Evolutionary conservation across 768 basidiomycete species (phyloP), one percentile per base, ranked within the genome.

Genomic region (Mycena epipterygia): DNA sequence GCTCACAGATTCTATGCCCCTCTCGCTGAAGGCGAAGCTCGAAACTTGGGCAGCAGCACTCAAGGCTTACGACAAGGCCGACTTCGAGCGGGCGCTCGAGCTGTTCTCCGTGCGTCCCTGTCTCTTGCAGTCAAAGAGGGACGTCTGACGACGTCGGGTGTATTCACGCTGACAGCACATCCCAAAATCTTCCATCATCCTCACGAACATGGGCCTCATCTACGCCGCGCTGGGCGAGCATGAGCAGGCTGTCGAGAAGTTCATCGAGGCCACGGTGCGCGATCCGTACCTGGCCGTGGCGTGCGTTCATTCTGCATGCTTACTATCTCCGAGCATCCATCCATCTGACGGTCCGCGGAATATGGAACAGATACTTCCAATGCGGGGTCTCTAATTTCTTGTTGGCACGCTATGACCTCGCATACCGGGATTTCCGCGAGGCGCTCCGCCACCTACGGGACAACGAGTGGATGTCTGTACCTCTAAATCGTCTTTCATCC

Each of bases 351-450:
- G 5, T n/a, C 11, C 21, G 1, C n/a, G n/a, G n/a, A n/a, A n/a
- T n/a, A n/a, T n/a, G n/a, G n/a, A n/a, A 16, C 73, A 94, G 93
- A 41, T 91, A 95, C 79, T 95, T 95, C 76, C 95, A 96, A 79
- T 93, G 90, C 68, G 96, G 96, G 30, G 96, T 97, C 6, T 95
- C 94, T 68, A 93, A 95, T 77, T 97, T 97, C 75, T 85, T 98
- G 51, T 86, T 98, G 25, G 87, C 84, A 29, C 88, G 90, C 19
- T 97, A 91, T 76, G 91, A 94, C 27, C 79, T 88, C 29, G 94
- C 97, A 0, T 84, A 86, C 77, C 87, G 88, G 51, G 94, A 97
- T 75, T 98, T 98, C 72, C 93, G 95, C 62, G 91, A 93, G 60
- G 94, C 97, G 0, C 82, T 91, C 59, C 84, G 91, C 33, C 91